phyloP scores from a whole-genome alignment of 2,329 filamentous ascomycete species.

The Sphaerulina vaccinii region DNA sequence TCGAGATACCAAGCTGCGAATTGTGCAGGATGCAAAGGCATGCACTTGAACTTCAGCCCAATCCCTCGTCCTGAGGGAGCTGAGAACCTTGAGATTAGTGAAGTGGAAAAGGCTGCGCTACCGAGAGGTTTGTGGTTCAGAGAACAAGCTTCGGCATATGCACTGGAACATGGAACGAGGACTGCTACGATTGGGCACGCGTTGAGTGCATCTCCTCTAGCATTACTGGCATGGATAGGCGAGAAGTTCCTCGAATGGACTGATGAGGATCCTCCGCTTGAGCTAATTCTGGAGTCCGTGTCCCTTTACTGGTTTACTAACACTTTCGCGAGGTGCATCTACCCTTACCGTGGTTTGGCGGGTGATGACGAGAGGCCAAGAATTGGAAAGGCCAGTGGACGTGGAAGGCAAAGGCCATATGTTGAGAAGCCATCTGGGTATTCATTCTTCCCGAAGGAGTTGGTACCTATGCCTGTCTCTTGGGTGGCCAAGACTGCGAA shows the following conservation, averaged over 20 bases:
- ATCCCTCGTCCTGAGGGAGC: conserved; percentile 29
- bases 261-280: conserved; percentile 44
- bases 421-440: conserved; percentile 47
- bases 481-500: conserved; percentile 39
- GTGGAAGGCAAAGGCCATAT: conserved; percentile 24
- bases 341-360: conserved; percentile 44
- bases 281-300: conserved; percentile 48
- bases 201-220: conserved; percentile 54
- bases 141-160: conserved; percentile 50
- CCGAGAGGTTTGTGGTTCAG: conserved; percentile 42
- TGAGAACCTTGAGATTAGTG: conserved; percentile 25
- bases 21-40: conserved; percentile 25
- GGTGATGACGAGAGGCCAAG: conserved; percentile 25
- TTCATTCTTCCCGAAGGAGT: conserved; percentile 46
- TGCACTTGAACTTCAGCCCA: conserved; percentile 30
- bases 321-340: conserved; percentile 49
- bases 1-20: conserved; percentile 39
- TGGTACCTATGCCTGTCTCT: conserved; percentile 40
- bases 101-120: conserved; percentile 42
- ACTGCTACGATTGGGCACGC: conserved; percentile 58
- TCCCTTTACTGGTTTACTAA: conserved; percentile 57
- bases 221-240: conserved; percentile 58
- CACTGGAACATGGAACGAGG: conserved; percentile 53
- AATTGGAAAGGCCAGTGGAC: conserved; percentile 16
- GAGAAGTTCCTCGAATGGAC: conserved; percentile 57